Evolutionary conservation across 768 basidiomycete species (phyloP), one percentile per base, ranked within the genome.

Genomic region (Candolleomyces eurysporus): DNA sequence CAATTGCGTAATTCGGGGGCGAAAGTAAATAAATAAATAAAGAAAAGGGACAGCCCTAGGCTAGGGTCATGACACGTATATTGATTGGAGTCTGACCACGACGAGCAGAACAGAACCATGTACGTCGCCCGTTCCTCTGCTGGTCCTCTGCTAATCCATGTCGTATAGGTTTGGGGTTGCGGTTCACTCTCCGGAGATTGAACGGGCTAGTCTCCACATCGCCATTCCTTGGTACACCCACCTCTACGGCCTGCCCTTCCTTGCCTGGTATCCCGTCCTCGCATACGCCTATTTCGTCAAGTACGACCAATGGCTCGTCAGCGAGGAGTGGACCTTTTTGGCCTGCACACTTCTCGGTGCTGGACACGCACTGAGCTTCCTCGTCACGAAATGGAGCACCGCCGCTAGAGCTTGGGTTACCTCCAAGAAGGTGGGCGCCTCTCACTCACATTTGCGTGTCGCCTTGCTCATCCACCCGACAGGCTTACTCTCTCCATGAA

Each of bases 291-390:
- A 98, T 79, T 92, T 89, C 68, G 73, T 94, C 75, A 89, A 84
- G 73, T 97, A 98, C 73, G 92, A 96, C 68, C 78, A 88, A 63
- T 97, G 92, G 91, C 78, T 98, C 58, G 83, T 88, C 69, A 92
- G 91, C 60, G 94, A 96, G 75, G 96, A 98, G 72, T 98, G 96
- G 96, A 96, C 97, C 0, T 99, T 98, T 71, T 84, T 98, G 21
- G 92, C 91, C 42, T 94, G 91, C 65, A 89, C 96, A 14, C 76
- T 86, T 3, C 83, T 99, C 8, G 91, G 91, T 21, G 89, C 85
- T 6, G 86, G 90, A 2, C 97, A 98, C 72, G 94, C 94, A 3
- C 82, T 99, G 60, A 94, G 92, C 69, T 99, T 95, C 75, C 79
- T 99, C 49, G 79, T 90, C 13, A 99, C 96, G 0, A 84, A 84